Conservation (phyloP, 139 green algal genomes). For the Tetradesmus obliquus region DNA sequence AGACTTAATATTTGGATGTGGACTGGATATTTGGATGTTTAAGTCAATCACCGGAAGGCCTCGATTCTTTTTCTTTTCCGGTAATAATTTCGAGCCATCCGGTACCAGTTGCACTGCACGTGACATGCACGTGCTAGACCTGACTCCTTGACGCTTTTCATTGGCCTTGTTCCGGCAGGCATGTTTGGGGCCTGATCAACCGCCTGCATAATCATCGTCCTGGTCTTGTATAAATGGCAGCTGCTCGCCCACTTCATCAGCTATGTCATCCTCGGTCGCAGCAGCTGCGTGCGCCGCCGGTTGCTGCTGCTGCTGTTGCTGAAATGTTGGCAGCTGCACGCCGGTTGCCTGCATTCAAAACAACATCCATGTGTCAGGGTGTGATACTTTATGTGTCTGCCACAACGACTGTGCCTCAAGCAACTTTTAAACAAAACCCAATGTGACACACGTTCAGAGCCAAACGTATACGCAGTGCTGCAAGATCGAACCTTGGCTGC, state of each 20-base stretch:
- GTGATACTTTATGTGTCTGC: too few species aligned
- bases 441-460: neutral
- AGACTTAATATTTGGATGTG: too few species aligned
- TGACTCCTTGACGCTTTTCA: too few species aligned
- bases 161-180: too few species aligned
- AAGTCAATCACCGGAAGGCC: too few species aligned
- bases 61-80: too few species aligned
- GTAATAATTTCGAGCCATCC: too few species aligned
- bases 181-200: neutral
- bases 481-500: too few species aligned
- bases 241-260: slow-evolving; percentile 15
- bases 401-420: too few species aligned
- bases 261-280: neutral
- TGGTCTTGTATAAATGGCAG: slow-evolving; percentile 35
- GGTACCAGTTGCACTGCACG: too few species aligned
- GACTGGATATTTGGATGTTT: too few species aligned
- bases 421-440: neutral
- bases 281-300: neutral
- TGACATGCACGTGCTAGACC: too few species aligned
- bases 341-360: slow-evolving; percentile 21
- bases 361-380: neutral
- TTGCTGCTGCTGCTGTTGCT: neutral
- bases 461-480: neutral
- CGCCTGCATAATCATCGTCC: slow-evolving; percentile 2
- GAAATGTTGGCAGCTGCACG: neutral